Base-by-base conservation (phyloP, 2,329 filamentous ascomycete species). In the Penicillium concentricum region DNA sequence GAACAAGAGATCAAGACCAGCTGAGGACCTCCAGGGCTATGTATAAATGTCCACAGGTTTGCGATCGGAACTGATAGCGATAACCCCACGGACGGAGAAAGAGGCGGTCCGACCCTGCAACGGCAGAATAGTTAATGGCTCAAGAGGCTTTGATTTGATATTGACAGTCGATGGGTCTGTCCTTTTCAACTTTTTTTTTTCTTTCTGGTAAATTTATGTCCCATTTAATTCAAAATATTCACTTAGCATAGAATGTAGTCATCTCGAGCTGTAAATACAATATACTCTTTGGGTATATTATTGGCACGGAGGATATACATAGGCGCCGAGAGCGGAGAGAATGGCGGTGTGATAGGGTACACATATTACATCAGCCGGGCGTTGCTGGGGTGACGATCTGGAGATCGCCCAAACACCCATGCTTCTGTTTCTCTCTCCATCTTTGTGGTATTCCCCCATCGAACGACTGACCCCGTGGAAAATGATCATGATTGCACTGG, bases 11-110 rank as follows among this genome's bases (percentile, higher is more conserved):
- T 32, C 12, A 30, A 24, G n/a, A 35, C 37, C 13, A 22, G 7
- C 32, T 7, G 7, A 45, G 35, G 45, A 61, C 51, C 57, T 22
- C 30, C 30, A 35, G 20, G 13, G 43, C n/a, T 32, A 45, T 45
- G 43, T 60, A 45, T 51, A 26, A 41, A 48, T 32, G 51, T 34
- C 10, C 30, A 32, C 12, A 5, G 10, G 30, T 35, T 54, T 24
- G 30, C 32, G 28, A 39, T 45, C 22, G 41, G 51, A 38, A 52
- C 56, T 60, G 57, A 63, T 64, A 58, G 64, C 54, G 57, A 64
- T 66, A 57, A 66, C 69, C 69, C 69, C 70, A 67, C 69, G 69
- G 28, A 52, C 68, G 69, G 68, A 70, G 63, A 69, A 71, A 71
- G 59, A 64, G 57, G 63, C 61, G 67, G 68, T 57, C 69, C 70